Conservation (phyloP, 2,329 filamentous ascomycete species). For the Fusarium sp. region DNA sequence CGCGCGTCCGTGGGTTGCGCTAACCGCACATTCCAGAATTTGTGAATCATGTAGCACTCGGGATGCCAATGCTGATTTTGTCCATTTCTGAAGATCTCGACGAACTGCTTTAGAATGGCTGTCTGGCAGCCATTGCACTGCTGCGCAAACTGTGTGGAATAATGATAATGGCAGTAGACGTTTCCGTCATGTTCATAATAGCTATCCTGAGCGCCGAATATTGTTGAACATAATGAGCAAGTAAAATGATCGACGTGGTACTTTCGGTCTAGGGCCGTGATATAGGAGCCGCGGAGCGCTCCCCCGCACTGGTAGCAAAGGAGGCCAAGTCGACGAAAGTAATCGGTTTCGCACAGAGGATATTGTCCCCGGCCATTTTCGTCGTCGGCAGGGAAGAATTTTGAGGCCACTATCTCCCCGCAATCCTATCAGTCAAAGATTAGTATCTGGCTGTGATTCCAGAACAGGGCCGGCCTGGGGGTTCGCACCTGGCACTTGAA, state of each 20-base stretch:
- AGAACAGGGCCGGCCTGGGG: neutral
- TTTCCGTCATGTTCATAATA: conserved; percentile 98
- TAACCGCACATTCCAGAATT: conserved; percentile 98
- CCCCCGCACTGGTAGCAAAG: conserved; percentile 93
- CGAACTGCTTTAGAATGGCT: conserved; percentile 97
- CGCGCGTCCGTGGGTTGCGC: conserved; percentile 67
- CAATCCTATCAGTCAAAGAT: conserved; percentile 74
- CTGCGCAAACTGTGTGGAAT: conserved; percentile 96
- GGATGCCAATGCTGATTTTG: conserved; percentile 99
- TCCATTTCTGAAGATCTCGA: conserved; percentile 97
- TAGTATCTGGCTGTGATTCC: conserved; percentile 24
- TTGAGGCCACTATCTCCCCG: conserved; percentile 94
- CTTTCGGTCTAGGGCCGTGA: conserved; percentile 95
- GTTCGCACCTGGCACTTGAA: conserved; percentile 87
- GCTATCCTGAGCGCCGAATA: conserved; percentile 98
- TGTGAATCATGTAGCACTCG: conserved; percentile 99
- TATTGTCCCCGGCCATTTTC: conserved; percentile 88
- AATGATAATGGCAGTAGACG: conserved; percentile 98
- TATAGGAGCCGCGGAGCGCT: conserved; percentile 94
- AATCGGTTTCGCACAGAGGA: conserved; percentile 96
- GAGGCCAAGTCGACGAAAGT: conserved; percentile 90
- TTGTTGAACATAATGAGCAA: conserved; percentile 93
- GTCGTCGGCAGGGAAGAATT: conserved; percentile 97
- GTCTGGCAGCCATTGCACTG: conserved; percentile 97
- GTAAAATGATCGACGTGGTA: conserved; percentile 99